phyloP scores from a whole-genome alignment of 179 eudicot species.

The Vitellaria paradoxa region DNA sequence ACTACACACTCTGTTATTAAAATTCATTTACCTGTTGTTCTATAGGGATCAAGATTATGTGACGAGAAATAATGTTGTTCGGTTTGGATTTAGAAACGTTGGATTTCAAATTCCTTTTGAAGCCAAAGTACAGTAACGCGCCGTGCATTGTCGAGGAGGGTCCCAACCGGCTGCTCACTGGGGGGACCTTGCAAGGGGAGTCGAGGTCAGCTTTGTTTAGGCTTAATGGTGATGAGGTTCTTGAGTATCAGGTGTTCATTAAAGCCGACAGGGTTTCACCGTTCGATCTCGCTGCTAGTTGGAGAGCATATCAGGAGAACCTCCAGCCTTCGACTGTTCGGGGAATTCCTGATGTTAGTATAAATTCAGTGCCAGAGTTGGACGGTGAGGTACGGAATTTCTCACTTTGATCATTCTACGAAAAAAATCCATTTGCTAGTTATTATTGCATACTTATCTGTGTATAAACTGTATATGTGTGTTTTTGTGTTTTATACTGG shows the following conservation, averaged over 20 bases:
- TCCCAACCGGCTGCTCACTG: conserved; percentile 56
- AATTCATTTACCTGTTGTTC: not conserved
- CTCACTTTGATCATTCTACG: not conserved
- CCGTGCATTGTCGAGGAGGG: conserved; percentile 88
- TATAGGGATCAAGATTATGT: not conserved
- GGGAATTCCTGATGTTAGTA: conserved; percentile 84
- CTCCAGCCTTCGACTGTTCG: conserved; percentile 88
- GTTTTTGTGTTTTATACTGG: not conserved
- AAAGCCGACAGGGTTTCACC: conserved; percentile 86
- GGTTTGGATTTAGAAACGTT: conserved; percentile 53
- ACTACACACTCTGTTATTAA: not conserved
- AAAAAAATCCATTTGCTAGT: not conserved
- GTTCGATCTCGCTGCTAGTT: conserved; percentile 91
- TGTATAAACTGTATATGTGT: not conserved
- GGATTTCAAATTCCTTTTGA: conserved; percentile 93
- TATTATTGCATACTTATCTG: not conserved
- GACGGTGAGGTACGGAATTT: conserved; percentile 51
- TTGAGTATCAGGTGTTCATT: conserved; percentile 70
- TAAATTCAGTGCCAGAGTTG: conserved; percentile 47
- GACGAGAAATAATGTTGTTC: not conserved
- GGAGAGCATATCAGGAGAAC: conserved; percentile 89
- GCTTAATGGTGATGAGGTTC: conserved; percentile 51
- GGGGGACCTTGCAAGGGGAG: conserved; percentile 75
- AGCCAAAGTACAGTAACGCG: conserved; percentile 50
- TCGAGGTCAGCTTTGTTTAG: conserved; percentile 66